A percentile compares a stretch with the other conserved stretches of the same genome.
These are phyloP conservation scores for Quercus glauca DNA, from an alignment of 306 rosid genomes.

Conservation along the genomic window DNA sequence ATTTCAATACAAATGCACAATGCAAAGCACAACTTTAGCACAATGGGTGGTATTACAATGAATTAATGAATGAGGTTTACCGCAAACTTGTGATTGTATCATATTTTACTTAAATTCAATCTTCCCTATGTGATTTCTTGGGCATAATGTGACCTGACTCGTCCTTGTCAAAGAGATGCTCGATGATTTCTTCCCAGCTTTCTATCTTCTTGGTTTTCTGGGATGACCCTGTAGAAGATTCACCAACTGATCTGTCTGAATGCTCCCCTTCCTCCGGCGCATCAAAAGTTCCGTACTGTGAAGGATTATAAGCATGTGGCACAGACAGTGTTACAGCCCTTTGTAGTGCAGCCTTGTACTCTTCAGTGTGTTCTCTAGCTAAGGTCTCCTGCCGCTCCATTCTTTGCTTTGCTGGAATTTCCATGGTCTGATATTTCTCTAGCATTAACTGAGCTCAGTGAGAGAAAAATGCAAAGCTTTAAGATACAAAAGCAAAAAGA, in stretches of 20 bases:
- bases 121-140: slow-evolving; percentile 36
- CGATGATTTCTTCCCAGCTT: slow-evolving; percentile 59
- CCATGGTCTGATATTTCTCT: slow-evolving; percentile 54
- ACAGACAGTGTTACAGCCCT: slow-evolving; percentile 78
- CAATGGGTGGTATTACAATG: slow-evolving; percentile 18
- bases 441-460: slow-evolving; percentile 54
- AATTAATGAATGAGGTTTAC: slow-evolving; percentile 31
- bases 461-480: slow-evolving; percentile 18
- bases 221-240: slow-evolving; percentile 44
- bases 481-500: not conserved
- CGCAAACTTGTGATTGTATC: not conserved
- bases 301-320: slow-evolving; percentile 74
- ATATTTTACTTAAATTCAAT: slow-evolving; percentile 8
- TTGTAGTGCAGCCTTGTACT: slow-evolving; percentile 80
- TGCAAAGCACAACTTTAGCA: not conserved
- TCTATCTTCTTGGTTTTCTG: slow-evolving; percentile 42
- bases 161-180: slow-evolving; percentile 52
- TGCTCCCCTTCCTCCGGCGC: slow-evolving; percentile 39
- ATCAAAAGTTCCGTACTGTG: slow-evolving; percentile 77
- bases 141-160: slow-evolving; percentile 45
- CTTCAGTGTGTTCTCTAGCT: slow-evolving; percentile 55
- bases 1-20: not conserved
- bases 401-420: slow-evolving; percentile 67
- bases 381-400: slow-evolving; percentile 79
- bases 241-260: slow-evolving; percentile 42